Percentiles rank a stretch among this genome's conserved stretches.
Evolutionary conservation across 2,329 filamentous ascomycete genomes (phyloP).

Genomic region (Westerdykella aurantiaca): DNA sequence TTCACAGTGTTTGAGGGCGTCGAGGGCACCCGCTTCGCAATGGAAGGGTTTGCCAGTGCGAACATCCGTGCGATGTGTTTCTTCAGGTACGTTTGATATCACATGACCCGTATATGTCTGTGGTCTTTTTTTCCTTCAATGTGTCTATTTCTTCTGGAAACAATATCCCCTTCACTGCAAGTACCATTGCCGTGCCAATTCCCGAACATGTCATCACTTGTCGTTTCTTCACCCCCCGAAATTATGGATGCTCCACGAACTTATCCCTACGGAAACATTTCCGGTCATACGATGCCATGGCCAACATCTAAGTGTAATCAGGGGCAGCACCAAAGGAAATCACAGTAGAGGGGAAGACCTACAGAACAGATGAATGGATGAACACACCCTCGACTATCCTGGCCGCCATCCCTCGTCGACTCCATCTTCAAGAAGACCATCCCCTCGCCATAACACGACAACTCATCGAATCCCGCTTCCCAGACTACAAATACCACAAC

Average conservation of each 20-base stretch:
- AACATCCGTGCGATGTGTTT: slow-evolving; percentile 20
- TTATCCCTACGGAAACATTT: not conserved
- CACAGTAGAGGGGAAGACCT: slow-evolving; percentile 57
- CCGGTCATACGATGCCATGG: not conserved
- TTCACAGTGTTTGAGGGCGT: slow-evolving; percentile 5
- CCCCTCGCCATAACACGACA: slow-evolving; percentile 85
- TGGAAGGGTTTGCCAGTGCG: slow-evolving; percentile 1
- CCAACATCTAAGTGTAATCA: slow-evolving; percentile 3
- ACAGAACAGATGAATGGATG: slow-evolving; percentile 72
- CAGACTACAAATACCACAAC: slow-evolving; percentile 70
- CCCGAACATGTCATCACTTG: too few species aligned
- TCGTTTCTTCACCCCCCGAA: not conserved
- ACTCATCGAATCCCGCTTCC: slow-evolving; percentile 87
- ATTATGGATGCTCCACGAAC: not conserved
- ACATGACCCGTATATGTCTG: slow-evolving; percentile 19
- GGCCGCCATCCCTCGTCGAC: slow-evolving; percentile 63
- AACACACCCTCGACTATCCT: slow-evolving; percentile 76
- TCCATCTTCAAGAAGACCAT: slow-evolving; percentile 90
- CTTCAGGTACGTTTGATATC: slow-evolving; percentile 29
- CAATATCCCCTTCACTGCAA: not conserved
- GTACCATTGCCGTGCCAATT: too few species aligned
- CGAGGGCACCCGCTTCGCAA: slow-evolving; percentile 7
- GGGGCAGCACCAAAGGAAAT: slow-evolving; percentile 33
- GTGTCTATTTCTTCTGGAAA: not conserved
- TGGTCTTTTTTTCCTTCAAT: not conserved